Conservation (phyloP, 176 grass and related monocot genomes). For the Hordeum vulgare region DNA sequence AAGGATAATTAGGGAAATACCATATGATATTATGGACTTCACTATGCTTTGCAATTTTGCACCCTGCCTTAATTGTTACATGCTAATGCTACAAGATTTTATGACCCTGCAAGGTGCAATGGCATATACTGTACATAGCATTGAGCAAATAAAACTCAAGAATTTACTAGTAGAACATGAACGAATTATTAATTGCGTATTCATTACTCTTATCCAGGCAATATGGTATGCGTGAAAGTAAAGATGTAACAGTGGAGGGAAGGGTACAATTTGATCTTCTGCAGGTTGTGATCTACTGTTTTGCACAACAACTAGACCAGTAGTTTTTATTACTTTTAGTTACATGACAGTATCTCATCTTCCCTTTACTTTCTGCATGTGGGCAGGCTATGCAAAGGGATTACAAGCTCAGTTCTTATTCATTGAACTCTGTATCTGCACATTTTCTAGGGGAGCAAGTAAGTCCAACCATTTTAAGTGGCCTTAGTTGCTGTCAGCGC, state of each 20-base stretch:
- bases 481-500: neutral
- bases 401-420: constrained; percentile 99
- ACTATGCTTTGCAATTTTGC: neutral
- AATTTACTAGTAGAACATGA: neutral
- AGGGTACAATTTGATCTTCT: constrained; percentile 98
- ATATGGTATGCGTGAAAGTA: constrained; percentile 90
- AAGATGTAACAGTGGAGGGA: constrained; percentile 94
- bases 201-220: constrained; percentile 54
- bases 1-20: neutral
- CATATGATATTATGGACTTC: neutral
- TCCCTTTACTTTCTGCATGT: constrained; percentile 26
- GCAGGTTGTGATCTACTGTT: constrained; percentile 58
- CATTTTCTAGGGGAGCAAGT: constrained; percentile 98
- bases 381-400: constrained; percentile 88
- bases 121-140: neutral
- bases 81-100: constrained; percentile 9
- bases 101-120: neutral
- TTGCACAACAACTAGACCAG: neutral
- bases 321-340: neutral
- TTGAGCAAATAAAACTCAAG: constrained; percentile 10
- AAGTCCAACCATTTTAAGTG: constrained; percentile 34
- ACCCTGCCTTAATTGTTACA: neutral
- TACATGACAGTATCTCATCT: constrained; percentile 9
- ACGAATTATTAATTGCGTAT: constrained; percentile 7
- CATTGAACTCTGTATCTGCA: constrained; percentile 94